Evolutionary conservation across 306 rosid genomes (phyloP), one percentile per base, ranked within the genome.

Genomic region (Erythrophleum fordii): DNA sequence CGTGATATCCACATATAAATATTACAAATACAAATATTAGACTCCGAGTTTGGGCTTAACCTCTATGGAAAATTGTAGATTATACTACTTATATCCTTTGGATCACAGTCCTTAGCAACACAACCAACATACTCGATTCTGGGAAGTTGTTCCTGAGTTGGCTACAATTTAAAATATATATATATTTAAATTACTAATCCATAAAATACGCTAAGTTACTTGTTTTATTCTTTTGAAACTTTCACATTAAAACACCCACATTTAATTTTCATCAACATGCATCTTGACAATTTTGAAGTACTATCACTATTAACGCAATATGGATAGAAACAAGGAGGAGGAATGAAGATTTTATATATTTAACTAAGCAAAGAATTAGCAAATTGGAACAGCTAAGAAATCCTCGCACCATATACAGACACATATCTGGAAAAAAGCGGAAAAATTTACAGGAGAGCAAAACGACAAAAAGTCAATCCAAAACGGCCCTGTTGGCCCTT

Each of bases 61-160:
- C 65, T 13, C n/a, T 22, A 31, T 75, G 45, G 69, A 65, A 64
- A 37, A 8, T 29, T 26, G 48, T 80, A 26, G 59, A 82, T n/a
- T n/a, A 12, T 71, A 49, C 23, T 56, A 17, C 44, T 74, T 58
- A 52, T 18, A 17, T 66, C 49, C 49, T 22, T n/a, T 10, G 52
- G 58, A 44, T 45, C 31, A 11, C 58, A 7, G 13, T 31, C 18
- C 71, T 31, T 45, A 16, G 75, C 76, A 18, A 81, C 28, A 26
- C 83, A 90, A 91, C 93, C 95, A 89, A 91, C 90, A 91, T 92
- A 75, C 95, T 69, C 86, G n/a, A 69, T 46, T 84, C 59, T 37
- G 8, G 72, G 51, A 39, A n/a, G 51, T 20, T 66, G 51, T 39
- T 66, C 31, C 72, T 3, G 11, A 66, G 25, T 11, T n/a, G 13